A percentile compares a stretch with the other conserved stretches of the same genome.
Conservation (phyloP, 306 rosid genomes). For the Ammopiptanthus mongolicus region DNA sequence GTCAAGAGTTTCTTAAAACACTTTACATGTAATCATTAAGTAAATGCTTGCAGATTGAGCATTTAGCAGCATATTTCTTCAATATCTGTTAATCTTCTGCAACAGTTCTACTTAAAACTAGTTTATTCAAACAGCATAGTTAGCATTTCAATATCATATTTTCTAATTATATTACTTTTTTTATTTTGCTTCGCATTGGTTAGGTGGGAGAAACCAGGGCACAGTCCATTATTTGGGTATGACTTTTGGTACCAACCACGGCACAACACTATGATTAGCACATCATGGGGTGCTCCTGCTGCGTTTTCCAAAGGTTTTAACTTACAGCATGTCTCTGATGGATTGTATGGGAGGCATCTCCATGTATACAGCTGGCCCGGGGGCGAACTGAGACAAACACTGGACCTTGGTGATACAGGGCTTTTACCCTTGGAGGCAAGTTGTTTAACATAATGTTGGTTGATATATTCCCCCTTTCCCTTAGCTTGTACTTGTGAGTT, state of each 20-base stretch:
- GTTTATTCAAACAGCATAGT: background rate
- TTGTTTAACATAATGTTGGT: background rate
- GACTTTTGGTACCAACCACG: conserved; percentile 98
- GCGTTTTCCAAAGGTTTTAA: conserved; percentile 82
- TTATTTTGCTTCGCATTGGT: background rate
- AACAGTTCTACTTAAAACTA: background rate
- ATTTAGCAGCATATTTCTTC: background rate
- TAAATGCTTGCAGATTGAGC: background rate
- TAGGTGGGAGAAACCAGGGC: conserved; percentile 98
- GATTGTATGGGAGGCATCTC: conserved; percentile 83
- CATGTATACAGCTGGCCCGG: conserved; percentile 89
- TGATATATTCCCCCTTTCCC: background rate
- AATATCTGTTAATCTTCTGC: background rate
- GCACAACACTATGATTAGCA: conserved; percentile 85
- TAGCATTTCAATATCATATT: background rate
- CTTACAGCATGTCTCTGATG: conserved; percentile 74
- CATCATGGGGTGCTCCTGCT: conserved; percentile 96
- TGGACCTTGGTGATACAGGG: conserved; percentile 86
- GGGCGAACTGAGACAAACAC: conserved; percentile 85
- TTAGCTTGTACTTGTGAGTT: background rate
- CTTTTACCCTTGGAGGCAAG: conserved; percentile 82
- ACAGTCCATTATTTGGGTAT: conserved; percentile 86
- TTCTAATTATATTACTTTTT: conserved; percentile 3
- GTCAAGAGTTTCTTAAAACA: background rate
- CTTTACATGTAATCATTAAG: background rate